Percentiles rank a stretch among this genome's conserved stretches.
Conservation (phyloP, 1,284 basidiomycete genomes). For the Sanghuangporus weigelae region DNA sequence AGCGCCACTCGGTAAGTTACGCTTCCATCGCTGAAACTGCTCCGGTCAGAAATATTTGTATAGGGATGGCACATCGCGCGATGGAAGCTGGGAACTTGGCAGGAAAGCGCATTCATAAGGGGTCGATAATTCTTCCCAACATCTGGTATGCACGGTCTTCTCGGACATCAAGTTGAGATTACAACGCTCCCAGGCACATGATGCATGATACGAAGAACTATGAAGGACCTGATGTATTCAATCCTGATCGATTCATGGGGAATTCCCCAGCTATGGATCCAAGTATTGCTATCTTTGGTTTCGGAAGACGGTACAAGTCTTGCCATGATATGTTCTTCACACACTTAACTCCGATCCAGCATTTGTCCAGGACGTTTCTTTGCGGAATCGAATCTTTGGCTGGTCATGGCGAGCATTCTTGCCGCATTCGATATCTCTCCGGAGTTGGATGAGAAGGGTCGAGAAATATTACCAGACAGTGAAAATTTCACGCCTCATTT, state of each 20-base stretch:
- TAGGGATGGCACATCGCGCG: conserved; percentile 10
- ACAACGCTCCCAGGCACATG: conserved; percentile 2
- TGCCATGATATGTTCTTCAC: neutral
- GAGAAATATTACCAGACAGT: conserved; percentile 4
- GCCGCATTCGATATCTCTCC: conserved; percentile 13
- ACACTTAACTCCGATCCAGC: neutral
- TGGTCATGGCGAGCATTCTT: conserved; percentile 17
- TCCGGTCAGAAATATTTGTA: neutral
- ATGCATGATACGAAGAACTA: conserved; percentile 10
- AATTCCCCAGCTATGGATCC: conserved; percentile 7
- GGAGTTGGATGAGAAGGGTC: conserved; percentile 3
- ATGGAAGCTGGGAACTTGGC: conserved; percentile 5
- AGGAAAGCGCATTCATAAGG: conserved; percentile 7
- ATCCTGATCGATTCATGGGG: conserved; percentile 8
- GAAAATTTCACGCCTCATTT: neutral
- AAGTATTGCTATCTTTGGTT: conserved; percentile 12
- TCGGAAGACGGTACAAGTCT: conserved; percentile 8
- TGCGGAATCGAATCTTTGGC: conserved; percentile 18
- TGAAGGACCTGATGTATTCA: neutral
- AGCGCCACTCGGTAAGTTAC: conserved; percentile 1
- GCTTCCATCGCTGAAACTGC: neutral
- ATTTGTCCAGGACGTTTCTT: conserved; percentile 19
- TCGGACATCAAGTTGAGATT: neutral
- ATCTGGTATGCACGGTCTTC: conserved; percentile 3
- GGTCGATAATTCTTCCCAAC: conserved; percentile 9